Conservation (phyloP, 805 yeast species). For the Spathaspora passalidarum region DNA sequence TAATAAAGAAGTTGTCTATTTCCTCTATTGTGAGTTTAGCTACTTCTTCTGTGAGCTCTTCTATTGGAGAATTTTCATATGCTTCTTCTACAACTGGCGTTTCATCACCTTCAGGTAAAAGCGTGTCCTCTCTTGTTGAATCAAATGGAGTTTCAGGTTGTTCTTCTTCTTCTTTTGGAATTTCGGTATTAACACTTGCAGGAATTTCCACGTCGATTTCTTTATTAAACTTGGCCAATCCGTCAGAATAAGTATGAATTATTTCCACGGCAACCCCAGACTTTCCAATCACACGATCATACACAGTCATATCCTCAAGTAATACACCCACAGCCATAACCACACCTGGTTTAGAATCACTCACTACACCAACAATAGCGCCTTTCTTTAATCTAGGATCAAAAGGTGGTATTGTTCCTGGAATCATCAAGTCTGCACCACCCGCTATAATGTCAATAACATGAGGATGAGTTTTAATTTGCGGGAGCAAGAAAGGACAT, state of each 20-base stretch:
- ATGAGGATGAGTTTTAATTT: constrained; percentile 65
- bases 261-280: constrained; percentile 79
- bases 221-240: constrained; percentile 51
- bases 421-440: constrained; percentile 82
- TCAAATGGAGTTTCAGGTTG: constrained; percentile 8
- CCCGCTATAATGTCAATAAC: constrained; percentile 67
- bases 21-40: constrained; percentile 54
- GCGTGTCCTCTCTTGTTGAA: background rate
- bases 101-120: background rate
- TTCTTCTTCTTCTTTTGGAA: constrained; percentile 34
- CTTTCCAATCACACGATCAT: constrained; percentile 51
- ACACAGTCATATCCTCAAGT: constrained; percentile 42
- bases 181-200: constrained; percentile 20
- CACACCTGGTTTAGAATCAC: constrained; percentile 55
- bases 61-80: background rate
- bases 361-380: constrained; percentile 67
- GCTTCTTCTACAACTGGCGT: background rate
- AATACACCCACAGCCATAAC: constrained; percentile 73
- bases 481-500: constrained; percentile 62
- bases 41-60: constrained; percentile 22
- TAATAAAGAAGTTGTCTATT: constrained; percentile 68
- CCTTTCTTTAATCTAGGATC: constrained; percentile 50
- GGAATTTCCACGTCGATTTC: constrained; percentile 36
- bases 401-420: constrained; percentile 65
- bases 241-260: constrained; percentile 67